phyloP scores from a whole-genome alignment of 768 basidiomycete species.

The Hygrocybe coccinea region DNA sequence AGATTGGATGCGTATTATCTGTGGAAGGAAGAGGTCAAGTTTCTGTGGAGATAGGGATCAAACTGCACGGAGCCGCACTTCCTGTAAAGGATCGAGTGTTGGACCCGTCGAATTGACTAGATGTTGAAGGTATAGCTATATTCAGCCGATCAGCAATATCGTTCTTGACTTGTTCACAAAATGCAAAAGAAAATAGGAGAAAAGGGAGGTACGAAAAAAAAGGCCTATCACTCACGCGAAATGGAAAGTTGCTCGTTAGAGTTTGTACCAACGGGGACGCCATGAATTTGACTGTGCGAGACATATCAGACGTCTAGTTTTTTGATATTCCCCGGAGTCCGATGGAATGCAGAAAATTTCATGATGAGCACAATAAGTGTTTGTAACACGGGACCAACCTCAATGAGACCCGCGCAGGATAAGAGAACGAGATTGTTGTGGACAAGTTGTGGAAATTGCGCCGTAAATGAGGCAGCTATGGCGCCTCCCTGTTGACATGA shows the following conservation, averaged over 20 bases:
- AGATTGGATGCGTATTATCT: conserved; percentile 75
- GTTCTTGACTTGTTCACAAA: not conserved
- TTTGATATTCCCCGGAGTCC: conserved; percentile 30
- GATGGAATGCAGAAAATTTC: not conserved
- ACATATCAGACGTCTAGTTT: conserved; percentile 48
- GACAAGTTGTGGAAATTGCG: conserved; percentile 68
- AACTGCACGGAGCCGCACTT: conserved; percentile 33
- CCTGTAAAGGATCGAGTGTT: conserved; percentile 36
- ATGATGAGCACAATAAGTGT: conserved; percentile 2
- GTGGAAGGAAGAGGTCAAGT: not conserved
- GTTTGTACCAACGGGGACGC: conserved; percentile 70
- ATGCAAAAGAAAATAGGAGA: not conserved
- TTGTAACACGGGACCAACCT: conserved; percentile 39
- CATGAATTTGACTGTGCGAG: conserved; percentile 72
- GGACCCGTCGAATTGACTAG: conserved; percentile 36
- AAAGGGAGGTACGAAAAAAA: no score
- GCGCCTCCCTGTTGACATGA: conserved; percentile 55
- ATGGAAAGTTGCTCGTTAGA: conserved; percentile 55
- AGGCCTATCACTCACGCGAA: conserved; percentile 42
- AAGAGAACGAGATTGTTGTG: conserved; percentile 61
- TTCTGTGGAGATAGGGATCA: not conserved
- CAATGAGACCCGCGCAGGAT: conserved; percentile 65
- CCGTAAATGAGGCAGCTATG: conserved; percentile 64
- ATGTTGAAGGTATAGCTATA: conserved; percentile 49
- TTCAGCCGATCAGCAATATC: not conserved